phyloP scores from a whole-genome alignment of 352 stramenopile genomes.

The Phytophthora vignae region DNA sequence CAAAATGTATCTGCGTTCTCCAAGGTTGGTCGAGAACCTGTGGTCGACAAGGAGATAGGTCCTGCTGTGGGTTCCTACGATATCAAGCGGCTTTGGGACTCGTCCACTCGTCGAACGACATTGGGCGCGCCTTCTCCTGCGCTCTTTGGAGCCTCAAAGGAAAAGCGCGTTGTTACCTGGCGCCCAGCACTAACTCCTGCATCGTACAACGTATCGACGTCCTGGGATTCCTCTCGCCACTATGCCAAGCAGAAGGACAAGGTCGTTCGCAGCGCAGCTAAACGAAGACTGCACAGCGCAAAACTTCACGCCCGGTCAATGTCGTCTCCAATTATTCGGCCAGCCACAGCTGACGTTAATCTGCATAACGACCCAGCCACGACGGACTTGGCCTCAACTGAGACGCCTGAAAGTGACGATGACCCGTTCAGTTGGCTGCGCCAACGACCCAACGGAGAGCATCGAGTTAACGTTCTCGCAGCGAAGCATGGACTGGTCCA shows the following conservation, averaged over 20 bases:
- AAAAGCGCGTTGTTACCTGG: slow-evolving; percentile 59
- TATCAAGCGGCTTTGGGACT: slow-evolving; percentile 61
- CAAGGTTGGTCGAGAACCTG: slow-evolving; percentile 16
- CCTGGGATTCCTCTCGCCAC: slow-evolving; percentile 63
- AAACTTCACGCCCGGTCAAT: slow-evolving; percentile 18
- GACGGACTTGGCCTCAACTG: not conserved
- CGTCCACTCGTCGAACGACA: slow-evolving; percentile 5
- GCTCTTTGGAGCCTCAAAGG: slow-evolving; percentile 52
- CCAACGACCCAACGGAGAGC: slow-evolving; percentile 54
- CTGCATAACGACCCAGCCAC: slow-evolving; percentile 4
- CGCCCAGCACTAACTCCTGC: slow-evolving; percentile 47
- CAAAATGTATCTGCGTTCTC: slow-evolving; percentile 22
- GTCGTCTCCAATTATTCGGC: slow-evolving; percentile 28
- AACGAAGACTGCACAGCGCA: slow-evolving; percentile 24
- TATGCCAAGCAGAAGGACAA: slow-evolving; percentile 67
- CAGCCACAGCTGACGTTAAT: slow-evolving; percentile 6
- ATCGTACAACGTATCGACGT: slow-evolving; percentile 44
- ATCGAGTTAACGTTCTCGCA: slow-evolving; percentile 59
- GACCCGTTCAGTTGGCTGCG: slow-evolving; percentile 75
- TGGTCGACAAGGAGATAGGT: slow-evolving; percentile 2
- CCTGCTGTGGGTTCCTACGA: slow-evolving; percentile 50
- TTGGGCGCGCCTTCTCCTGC: slow-evolving; percentile 40
- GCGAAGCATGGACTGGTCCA: slow-evolving; percentile 53
- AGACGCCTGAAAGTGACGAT: slow-evolving; percentile 13
- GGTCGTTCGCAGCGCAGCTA: slow-evolving; percentile 37